phyloP scores from a whole-genome alignment of 352 stramenopile species.

The Pythium rishiriense region DNA sequence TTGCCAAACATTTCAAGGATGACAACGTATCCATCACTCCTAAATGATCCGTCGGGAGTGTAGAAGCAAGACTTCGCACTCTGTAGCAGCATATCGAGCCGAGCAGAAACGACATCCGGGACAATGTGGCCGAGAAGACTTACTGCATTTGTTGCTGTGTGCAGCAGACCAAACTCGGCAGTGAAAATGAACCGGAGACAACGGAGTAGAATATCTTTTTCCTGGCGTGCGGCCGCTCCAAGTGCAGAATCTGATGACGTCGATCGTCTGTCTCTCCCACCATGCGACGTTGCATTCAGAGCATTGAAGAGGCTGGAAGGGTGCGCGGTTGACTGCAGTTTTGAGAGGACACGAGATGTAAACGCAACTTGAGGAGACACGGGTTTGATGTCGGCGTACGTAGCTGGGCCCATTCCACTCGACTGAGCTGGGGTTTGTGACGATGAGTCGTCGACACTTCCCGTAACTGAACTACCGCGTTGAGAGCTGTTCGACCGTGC shows the following conservation, averaged over 20 bases:
- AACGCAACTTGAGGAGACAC: slow-evolving; percentile 46
- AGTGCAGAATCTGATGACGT: slow-evolving; percentile 6
- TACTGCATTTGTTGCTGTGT: slow-evolving; percentile 54
- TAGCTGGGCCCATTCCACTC: not conserved
- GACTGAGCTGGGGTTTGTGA: slow-evolving; percentile 19
- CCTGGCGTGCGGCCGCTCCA: slow-evolving; percentile 7
- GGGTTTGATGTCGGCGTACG: slow-evolving; percentile 18
- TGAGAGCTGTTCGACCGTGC: slow-evolving; percentile 11
- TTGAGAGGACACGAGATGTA: slow-evolving; percentile 75
- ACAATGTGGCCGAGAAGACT: slow-evolving; percentile 58
- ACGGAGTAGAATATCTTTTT: slow-evolving; percentile 37
- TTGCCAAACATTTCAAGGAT: slow-evolving; percentile 72
- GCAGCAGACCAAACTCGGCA: slow-evolving; percentile 59
- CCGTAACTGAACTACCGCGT: not conserved
- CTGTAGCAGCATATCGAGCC: slow-evolving; percentile 33
- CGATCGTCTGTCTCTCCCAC: slow-evolving; percentile 14
- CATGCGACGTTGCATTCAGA: slow-evolving; percentile 33
- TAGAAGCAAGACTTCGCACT: slow-evolving; percentile 34
- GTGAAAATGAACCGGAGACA: slow-evolving; percentile 58
- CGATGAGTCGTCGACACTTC: slow-evolving; percentile 5
- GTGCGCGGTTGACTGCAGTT: slow-evolving; percentile 53
- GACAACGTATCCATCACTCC: slow-evolving; percentile 56
- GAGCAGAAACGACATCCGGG: slow-evolving; percentile 42
- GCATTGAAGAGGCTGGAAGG: slow-evolving; percentile 62
- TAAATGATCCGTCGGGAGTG: slow-evolving; percentile 67